Conservation (phyloP, 495 filamentous ascomycete species). For the Bryoglossum gracile region DNA sequence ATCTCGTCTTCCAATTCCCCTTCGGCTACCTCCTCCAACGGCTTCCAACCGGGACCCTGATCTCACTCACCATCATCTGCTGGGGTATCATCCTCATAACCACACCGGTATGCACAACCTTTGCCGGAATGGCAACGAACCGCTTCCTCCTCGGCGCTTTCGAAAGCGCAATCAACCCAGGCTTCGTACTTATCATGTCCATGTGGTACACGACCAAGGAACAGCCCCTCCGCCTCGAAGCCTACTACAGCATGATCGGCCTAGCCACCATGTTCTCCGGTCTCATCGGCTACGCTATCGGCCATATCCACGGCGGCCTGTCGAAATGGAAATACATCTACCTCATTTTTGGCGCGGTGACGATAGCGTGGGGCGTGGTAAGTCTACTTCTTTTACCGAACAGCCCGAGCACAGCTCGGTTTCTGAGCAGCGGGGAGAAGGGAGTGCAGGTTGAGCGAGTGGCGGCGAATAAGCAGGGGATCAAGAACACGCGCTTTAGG, state of each 20-base stretch:
- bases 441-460: slow-evolving; percentile 50
- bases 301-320: slow-evolving; percentile 37
- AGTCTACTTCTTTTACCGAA: slow-evolving; percentile 53
- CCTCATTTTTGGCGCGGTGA: slow-evolving; percentile 44
- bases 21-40: slow-evolving; percentile 40
- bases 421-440: slow-evolving; percentile 47
- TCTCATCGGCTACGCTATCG: slow-evolving; percentile 48
- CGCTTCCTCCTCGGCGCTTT: slow-evolving; percentile 33
- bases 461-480: slow-evolving; percentile 52
- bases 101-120: slow-evolving; percentile 24
- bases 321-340: slow-evolving; percentile 43
- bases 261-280: slow-evolving; percentile 42
- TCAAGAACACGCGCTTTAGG: slow-evolving; percentile 51
- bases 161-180: slow-evolving; percentile 50
- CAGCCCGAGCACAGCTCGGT: slow-evolving; percentile 52
- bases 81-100: slow-evolving; percentile 13
- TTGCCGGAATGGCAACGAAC: slow-evolving; percentile 32
- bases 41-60: slow-evolving; percentile 37
- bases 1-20: slow-evolving; percentile 39
- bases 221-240: slow-evolving; percentile 40
- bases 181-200: slow-evolving; percentile 51
- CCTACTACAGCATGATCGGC: slow-evolving; percentile 35
- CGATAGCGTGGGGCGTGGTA: slow-evolving; percentile 49
- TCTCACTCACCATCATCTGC: slow-evolving; percentile 19
- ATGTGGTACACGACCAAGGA: slow-evolving; percentile 54